phyloP scores from a whole-genome alignment of 1,139 yeast species.

The Suhomyces atakaporum region DNA sequence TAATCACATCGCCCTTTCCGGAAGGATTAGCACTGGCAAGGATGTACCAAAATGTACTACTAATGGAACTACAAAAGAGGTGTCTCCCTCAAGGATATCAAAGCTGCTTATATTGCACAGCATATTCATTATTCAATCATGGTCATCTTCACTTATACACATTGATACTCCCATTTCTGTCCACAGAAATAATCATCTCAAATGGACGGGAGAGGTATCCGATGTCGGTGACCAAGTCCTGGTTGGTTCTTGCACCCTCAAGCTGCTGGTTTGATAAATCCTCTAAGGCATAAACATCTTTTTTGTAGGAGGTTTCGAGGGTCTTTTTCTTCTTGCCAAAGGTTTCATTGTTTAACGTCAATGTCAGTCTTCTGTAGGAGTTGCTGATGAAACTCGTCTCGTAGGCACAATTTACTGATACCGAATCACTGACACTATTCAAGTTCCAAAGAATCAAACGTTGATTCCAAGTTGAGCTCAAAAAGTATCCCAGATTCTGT shows the following conservation, averaged over 20 bases:
- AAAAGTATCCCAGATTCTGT: constrained; percentile 18
- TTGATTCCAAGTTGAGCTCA: constrained; percentile 31
- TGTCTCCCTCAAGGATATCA: no score
- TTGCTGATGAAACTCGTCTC: constrained; percentile 15
- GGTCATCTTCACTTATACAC: constrained; percentile 53
- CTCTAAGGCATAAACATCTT: constrained; percentile 9
- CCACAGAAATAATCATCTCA: constrained; percentile 63
- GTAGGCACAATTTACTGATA: constrained; percentile 19
- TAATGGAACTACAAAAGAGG: no score
- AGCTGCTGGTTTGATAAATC: constrained; percentile 13
- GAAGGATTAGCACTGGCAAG: no score
- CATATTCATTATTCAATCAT: no score
- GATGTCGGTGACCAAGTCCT: constrained; percentile 53
- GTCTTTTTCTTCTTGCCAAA: constrained; percentile 9
- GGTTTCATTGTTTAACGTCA: constrained; percentile 15
- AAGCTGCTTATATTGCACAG: no score
- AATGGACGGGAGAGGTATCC: constrained; percentile 52
- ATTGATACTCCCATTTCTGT: constrained; percentile 61
- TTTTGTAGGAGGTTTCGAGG: constrained; percentile 8
- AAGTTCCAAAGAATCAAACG: constrained; percentile 39
- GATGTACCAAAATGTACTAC: no score
- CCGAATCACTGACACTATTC: constrained; percentile 26
- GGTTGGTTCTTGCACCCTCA: constrained; percentile 28
- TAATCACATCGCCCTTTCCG: no score
- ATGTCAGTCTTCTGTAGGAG: constrained; percentile 11